Percentiles rank a stretch among this genome's conserved stretches.
Conservation (phyloP, 2,329 filamentous ascomycete genomes). For the Pseudogymnoascus sp. region DNA sequence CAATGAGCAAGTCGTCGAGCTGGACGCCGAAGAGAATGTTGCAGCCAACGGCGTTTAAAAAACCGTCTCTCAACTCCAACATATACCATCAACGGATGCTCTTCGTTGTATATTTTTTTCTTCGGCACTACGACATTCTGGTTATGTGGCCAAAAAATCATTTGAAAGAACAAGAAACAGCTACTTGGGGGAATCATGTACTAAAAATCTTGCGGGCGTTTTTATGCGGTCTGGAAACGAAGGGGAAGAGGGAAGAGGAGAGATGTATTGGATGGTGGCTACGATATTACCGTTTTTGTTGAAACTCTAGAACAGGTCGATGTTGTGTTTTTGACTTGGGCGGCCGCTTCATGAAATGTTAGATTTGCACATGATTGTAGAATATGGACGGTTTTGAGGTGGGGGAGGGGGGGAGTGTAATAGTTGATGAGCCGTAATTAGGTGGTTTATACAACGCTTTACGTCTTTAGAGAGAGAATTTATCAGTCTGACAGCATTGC, state of each 20-base stretch:
- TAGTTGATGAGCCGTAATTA: background rate
- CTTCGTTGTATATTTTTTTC: constrained; percentile 5
- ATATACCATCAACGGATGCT: background rate
- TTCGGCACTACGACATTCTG: background rate
- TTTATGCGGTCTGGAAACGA: background rate
- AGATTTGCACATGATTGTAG: constrained; percentile 1
- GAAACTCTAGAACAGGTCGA: background rate
- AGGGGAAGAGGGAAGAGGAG: background rate
- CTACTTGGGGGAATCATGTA: background rate
- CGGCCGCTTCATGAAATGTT: constrained; percentile 2
- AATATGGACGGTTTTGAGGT: background rate
- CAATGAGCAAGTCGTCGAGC: background rate
- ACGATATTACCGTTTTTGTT: background rate
- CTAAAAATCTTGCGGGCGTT: constrained; percentile 4
- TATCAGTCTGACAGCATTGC: background rate
- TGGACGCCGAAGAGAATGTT: background rate
- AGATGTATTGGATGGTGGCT: background rate
- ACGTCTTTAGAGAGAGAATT: background rate
- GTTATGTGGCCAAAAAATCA: background rate
- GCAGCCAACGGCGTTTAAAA: background rate
- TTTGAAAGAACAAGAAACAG: background rate
- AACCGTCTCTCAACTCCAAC: background rate
- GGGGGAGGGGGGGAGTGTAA: background rate
- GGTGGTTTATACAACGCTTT: background rate
- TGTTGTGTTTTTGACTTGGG: background rate